Percentiles rank a stretch among this genome's conserved stretches.
phyloP scores from a whole-genome alignment of 1,139 yeast genomes.

The Geotrichum cucujoidarum region DNA sequence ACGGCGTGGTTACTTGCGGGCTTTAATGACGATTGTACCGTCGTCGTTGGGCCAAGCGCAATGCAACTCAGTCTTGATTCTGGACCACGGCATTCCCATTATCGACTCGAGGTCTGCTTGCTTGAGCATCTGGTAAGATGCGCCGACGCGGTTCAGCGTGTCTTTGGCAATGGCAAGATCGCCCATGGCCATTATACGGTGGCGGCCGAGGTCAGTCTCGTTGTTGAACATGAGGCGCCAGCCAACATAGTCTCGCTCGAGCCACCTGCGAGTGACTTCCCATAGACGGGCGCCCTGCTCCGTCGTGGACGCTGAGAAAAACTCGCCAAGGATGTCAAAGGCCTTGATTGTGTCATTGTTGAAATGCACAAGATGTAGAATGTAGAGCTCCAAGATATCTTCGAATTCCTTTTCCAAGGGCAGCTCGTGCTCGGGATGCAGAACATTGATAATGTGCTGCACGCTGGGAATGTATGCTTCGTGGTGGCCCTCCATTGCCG shows the following conservation, averaged over 20 bases:
- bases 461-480: slow-evolving; percentile 10
- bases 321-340: slow-evolving; percentile 13
- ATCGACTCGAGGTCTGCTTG: slow-evolving; percentile 3
- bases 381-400: slow-evolving; percentile 12
- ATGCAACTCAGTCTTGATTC: slow-evolving; percentile 1
- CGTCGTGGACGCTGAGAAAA: not conserved
- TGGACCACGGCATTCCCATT: slow-evolving; percentile 9
- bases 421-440: slow-evolving; percentile 8
- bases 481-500: slow-evolving; percentile 11
- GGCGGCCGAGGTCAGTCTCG: slow-evolving; percentile 6
- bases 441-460: slow-evolving; percentile 7
- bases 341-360: slow-evolving; percentile 9
- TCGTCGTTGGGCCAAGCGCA: slow-evolving; percentile 6
- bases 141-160: slow-evolving; percentile 3
- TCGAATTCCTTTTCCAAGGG: slow-evolving; percentile 5
- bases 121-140: not conserved
- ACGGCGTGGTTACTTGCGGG: too few relatives aligned
- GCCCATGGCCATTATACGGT: slow-evolving; percentile 13
- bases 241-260: slow-evolving; percentile 14
- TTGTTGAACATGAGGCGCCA: slow-evolving; percentile 12
- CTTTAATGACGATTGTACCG: not conserved
- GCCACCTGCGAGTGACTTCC: slow-evolving; percentile 11
- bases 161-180: slow-evolving; percentile 8
- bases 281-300: slow-evolving; percentile 5
- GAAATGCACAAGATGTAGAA: slow-evolving; percentile 13